Percentiles rank a stretch among this genome's conserved stretches.
Conservation (phyloP, 164 flowering plant genomes). For the Platanus orientalis region DNA sequence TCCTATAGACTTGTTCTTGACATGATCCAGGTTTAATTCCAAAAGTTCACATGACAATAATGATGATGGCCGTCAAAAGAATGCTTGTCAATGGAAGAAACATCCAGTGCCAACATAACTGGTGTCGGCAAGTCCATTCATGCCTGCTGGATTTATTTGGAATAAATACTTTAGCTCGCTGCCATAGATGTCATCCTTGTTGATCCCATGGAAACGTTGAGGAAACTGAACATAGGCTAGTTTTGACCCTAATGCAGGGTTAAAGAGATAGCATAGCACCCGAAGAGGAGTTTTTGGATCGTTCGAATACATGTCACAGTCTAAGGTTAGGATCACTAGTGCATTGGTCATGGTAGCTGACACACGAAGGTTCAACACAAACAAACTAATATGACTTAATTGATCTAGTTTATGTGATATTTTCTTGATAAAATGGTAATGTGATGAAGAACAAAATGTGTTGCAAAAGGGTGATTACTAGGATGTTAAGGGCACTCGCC, state of each 20-base stretch:
- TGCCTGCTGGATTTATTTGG: conserved; percentile 39
- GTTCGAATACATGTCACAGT: conserved; percentile 57
- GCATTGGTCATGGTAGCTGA: conserved; percentile 61
- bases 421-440: no score
- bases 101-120: conserved; percentile 55
- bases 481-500: conserved; percentile 85
- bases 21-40: conserved; percentile 23
- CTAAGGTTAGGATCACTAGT: conserved; percentile 49
- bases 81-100: conserved; percentile 44
- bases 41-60: conserved; percentile 19
- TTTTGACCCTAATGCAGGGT: conserved; percentile 12
- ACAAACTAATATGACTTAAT: neutral
- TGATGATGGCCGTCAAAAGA: conserved; percentile 44
- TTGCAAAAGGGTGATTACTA: conserved; percentile 39
- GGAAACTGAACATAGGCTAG: conserved; percentile 50
- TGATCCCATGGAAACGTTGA: conserved; percentile 42
- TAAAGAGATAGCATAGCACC: conserved; percentile 33
- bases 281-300: conserved; percentile 40
- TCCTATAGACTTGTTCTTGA: conserved; percentile 19
- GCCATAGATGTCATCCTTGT: conserved; percentile 43
- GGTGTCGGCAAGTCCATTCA: conserved; percentile 55
- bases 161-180: conserved; percentile 29
- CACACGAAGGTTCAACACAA: conserved; percentile 44
- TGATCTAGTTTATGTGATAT: neutral
- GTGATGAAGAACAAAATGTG: no score